Base-by-base conservation (phyloP, 305 asterid genomes). In the Striga hermonthica region DNA sequence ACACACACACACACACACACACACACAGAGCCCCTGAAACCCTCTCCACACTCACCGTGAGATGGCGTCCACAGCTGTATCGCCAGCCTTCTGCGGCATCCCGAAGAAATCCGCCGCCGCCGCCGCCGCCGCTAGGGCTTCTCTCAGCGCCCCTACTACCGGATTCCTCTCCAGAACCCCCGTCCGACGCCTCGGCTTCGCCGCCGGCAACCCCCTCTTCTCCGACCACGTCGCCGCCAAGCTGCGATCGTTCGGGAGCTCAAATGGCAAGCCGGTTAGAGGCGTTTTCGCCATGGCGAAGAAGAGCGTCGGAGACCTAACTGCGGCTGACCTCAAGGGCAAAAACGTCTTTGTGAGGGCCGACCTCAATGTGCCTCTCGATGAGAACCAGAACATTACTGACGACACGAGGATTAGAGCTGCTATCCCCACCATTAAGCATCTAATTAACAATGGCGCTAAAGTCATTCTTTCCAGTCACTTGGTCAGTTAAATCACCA, bases 381-480 rank as follows among this genome's bases (percentile, higher is more conserved):
- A 88, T 71, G 91, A 84, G 7, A 77, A 57, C 22, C 90, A 86
- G 84, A 86, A 75, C 60, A 88, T 88, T 53, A 86, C 91, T 6
- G 94, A 88, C 72, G 96, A 88, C 57, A 82, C 96, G 39, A 88
- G 94, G 82, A 86, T 88, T 60, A 80, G 96, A 72, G 96, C 94
- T 71, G 94, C 94, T 61, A 52, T 86, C 2, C 96, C 94, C 41
- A 88, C 96, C 31, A 86, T 86, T 22, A 86, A 84, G 74, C 75
- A 86, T 75, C 80, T 88, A 72, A 86, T 86, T 3, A 55, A 52
- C 67, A 81, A 86, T 39, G 96, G 96, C 3, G 96, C 94, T 52
- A 88, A 86, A 72, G 96, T 88, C 58, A 69, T 88, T 57, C 86
- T 88, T 1, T 80, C 93, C 62, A 88, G 47, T 71, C 95, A 88